Conservation (phyloP, 495 filamentous ascomycete genomes). For the Pseudevernia furfuracea region DNA sequence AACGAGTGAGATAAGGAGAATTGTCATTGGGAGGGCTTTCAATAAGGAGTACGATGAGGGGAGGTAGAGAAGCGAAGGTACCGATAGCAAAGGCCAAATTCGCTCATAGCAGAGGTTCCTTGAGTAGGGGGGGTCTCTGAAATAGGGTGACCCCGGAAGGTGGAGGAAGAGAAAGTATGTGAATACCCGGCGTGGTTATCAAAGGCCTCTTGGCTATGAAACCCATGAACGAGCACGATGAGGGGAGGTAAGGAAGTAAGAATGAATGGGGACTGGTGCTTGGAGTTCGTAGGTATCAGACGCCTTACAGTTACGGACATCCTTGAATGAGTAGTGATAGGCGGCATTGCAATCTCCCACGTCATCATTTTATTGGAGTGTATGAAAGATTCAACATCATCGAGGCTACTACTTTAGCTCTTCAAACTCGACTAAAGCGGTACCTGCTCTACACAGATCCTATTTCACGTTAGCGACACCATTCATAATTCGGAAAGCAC, state of each 20-base stretch:
- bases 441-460: conserved; percentile 55
- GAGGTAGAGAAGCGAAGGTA: not conserved
- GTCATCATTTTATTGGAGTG: not conserved
- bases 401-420: conserved; percentile 5
- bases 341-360: too few relatives aligned
- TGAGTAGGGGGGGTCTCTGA: not conserved
- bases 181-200: not conserved
- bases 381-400: not conserved
- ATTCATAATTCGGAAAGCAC: conserved; percentile 30
- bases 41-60: conserved; percentile 69
- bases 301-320: not conserved
- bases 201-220: not conserved
- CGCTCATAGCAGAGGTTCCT: not conserved
- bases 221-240: not conserved
- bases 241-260: not conserved
- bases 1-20: conserved; percentile 85
- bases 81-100: not conserved
- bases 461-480: conserved; percentile 24
- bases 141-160: not conserved
- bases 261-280: not conserved
- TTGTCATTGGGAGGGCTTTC: conserved; percentile 91
- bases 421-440: conserved; percentile 48
- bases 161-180: not conserved
- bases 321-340: not conserved
- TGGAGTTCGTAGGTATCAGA: not conserved